Evolutionary conservation across 1,139 yeast genomes (phyloP).

Genomic region (Schizosaccharomyces versatilis): DNA sequence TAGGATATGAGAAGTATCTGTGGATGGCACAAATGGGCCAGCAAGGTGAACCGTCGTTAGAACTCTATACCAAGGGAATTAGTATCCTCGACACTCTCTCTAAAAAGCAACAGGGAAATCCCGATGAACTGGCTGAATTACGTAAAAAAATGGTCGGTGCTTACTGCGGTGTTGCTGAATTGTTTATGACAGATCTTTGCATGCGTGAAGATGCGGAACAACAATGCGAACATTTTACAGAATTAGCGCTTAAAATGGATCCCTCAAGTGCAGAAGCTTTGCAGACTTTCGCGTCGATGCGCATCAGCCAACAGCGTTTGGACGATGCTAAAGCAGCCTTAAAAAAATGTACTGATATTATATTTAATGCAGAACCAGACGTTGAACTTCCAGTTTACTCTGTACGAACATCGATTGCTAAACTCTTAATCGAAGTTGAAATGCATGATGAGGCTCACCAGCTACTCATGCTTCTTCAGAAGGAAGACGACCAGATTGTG

Average conservation of each 20-base stretch:
- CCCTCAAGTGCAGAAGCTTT: conserved; percentile 51
- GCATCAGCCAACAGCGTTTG: conserved; percentile 64
- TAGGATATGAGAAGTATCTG: conserved; percentile 56
- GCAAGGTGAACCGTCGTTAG: conserved; percentile 55
- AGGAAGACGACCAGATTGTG: conserved; percentile 9
- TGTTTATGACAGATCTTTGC: conserved; percentile 97
- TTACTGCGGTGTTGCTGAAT: conserved; percentile 67
- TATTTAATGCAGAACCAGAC: conserved; percentile 4
- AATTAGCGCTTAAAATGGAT: conserved; percentile 43
- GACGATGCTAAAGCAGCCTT: conserved; percentile 57
- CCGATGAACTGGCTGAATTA: conserved; percentile 19
- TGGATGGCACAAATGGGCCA: conserved; percentile 66
- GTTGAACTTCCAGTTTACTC: conserved; percentile 7
- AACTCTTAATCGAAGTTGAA: conserved; percentile 8
- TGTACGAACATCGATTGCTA: conserved; percentile 6
- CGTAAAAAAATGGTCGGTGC: conserved; percentile 45
- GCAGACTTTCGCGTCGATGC: conserved; percentile 62
- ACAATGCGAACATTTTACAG: conserved; percentile 52
- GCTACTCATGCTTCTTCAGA: conserved; percentile 6
- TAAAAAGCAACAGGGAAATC: conserved; percentile 18
- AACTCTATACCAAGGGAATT: conserved; percentile 44
- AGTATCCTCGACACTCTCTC: conserved; percentile 23
- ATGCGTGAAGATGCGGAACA: conserved; percentile 79
- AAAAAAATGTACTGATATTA: neutral
- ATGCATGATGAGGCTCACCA: conserved; percentile 6